A percentile compares a stretch with the other conserved stretches of the same genome.
phyloP scores from a whole-genome alignment of 163 green algal species.

The Prototheca stagnorum region DNA sequence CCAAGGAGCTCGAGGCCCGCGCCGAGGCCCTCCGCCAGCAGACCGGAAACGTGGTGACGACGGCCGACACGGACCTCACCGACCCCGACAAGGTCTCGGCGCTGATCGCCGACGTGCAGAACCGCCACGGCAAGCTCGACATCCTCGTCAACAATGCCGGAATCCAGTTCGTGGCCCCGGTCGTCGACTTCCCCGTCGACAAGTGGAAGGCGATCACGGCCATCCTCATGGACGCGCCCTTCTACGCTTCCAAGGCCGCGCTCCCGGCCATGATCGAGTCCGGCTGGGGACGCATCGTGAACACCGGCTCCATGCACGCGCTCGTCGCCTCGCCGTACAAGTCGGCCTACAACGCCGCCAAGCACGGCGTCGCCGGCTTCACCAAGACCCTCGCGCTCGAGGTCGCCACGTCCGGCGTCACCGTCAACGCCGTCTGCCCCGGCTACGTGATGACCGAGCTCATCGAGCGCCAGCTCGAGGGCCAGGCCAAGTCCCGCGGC shows the following conservation, averaged over 20 bases:
- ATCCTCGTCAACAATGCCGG: conserved; percentile 62
- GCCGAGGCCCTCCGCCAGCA: conserved; percentile 6
- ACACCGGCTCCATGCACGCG: conserved; percentile 75
- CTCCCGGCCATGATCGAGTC: conserved; percentile 63
- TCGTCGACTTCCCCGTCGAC: conserved; percentile 70
- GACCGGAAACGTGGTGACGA: conserved; percentile 15
- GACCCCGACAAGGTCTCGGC: conserved; percentile 30
- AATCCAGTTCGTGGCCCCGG: conserved; percentile 63
- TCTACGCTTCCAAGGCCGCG: conserved; percentile 67
- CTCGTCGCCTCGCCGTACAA: conserved; percentile 82
- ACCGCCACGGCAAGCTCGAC: conserved; percentile 39
- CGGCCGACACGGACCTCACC: conserved; percentile 26
- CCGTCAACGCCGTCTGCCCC: conserved; percentile 76
- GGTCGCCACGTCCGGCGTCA: conserved; percentile 53
- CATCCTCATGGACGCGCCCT: conserved; percentile 54
- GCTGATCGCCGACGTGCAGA: conserved; percentile 25
- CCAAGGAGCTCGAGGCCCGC: conserved; percentile 19
- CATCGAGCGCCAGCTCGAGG: conserved; percentile 58
- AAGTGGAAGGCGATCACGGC: conserved; percentile 62
- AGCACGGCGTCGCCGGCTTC: conserved; percentile 60
- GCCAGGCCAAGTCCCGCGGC: conserved; percentile 39
- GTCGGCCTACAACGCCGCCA: conserved; percentile 72
- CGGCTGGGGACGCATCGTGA: conserved; percentile 70
- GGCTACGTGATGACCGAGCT: conserved; percentile 53
- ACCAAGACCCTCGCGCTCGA: conserved; percentile 75